Conservation (phyloP, 2,329 filamentous ascomycete species). For the Neonectria hederae region DNA sequence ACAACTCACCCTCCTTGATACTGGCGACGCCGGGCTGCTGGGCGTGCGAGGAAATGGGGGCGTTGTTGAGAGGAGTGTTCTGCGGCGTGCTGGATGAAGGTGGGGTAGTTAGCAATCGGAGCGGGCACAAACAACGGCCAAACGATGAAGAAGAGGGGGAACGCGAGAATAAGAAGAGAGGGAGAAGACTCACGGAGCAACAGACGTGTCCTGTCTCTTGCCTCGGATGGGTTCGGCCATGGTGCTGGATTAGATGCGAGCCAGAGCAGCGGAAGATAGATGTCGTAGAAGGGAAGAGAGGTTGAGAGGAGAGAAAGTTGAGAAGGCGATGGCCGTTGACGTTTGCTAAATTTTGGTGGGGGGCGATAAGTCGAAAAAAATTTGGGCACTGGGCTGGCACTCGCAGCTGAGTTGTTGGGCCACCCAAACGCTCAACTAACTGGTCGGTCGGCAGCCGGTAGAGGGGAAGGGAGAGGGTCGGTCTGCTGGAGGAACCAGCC, state of each 20-base stretch:
- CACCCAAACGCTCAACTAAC: slow-evolving; percentile 42
- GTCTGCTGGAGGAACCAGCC: slow-evolving; percentile 4
- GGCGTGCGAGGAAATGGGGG: slow-evolving; percentile 96
- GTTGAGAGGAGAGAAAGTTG: slow-evolving; percentile 48
- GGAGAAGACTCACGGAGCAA: slow-evolving; percentile 64
- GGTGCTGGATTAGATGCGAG: slow-evolving; percentile 47
- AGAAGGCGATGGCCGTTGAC: slow-evolving; percentile 47
- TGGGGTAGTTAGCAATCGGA: slow-evolving; percentile 51
- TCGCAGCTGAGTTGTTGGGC: slow-evolving; percentile 46
- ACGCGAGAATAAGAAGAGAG: slow-evolving; percentile 23
- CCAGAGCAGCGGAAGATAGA: slow-evolving; percentile 42
- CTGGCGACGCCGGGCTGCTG: slow-evolving; percentile 93
- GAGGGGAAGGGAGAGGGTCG: slow-evolving; percentile 14
- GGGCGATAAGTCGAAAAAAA: slow-evolving; percentile 49
- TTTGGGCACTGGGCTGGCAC: slow-evolving; percentile 46
- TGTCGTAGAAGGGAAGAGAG: slow-evolving; percentile 42
- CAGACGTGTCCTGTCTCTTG: slow-evolving; percentile 65
- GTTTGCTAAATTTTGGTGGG: slow-evolving; percentile 54
- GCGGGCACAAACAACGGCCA: slow-evolving; percentile 34
- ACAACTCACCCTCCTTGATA: slow-evolving; percentile 91
- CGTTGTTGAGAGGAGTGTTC: slow-evolving; percentile 95
- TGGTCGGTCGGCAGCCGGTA: slow-evolving; percentile 26
- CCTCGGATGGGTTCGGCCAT: slow-evolving; percentile 73
- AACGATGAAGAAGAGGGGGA: slow-evolving; percentile 19
- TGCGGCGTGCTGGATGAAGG: slow-evolving; percentile 85